Evolutionary conservation across 352 stramenopile species (phyloP).

Genomic region (Globisporangium heterothallicum): DNA sequence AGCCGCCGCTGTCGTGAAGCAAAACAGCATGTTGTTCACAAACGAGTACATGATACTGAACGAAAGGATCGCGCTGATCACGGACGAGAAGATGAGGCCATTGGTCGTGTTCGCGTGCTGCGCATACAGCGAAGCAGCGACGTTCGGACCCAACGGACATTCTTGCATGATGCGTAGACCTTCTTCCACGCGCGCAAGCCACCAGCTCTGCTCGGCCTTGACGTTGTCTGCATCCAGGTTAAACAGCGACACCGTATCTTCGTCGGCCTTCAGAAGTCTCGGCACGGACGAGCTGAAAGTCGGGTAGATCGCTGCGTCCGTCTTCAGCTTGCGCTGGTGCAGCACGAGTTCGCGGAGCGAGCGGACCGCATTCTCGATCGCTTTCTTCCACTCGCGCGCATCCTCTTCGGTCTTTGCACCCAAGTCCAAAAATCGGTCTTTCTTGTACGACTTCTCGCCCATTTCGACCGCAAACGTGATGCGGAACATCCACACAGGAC

Average conservation of each 20-base stretch:
- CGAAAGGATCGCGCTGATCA: constrained; percentile 58
- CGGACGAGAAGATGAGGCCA: constrained; percentile 58
- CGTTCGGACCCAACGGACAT: constrained; percentile 73
- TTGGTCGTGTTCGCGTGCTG: constrained; percentile 79
- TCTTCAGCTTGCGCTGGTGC: constrained; percentile 73
- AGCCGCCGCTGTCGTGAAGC: constrained; percentile 58
- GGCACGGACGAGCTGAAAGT: constrained; percentile 49
- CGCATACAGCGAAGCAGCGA: constrained; percentile 72
- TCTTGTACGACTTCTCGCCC: constrained; percentile 83
- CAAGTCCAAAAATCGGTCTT: constrained; percentile 83
- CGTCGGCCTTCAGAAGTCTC: constrained; percentile 66
- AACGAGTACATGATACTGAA: constrained; percentile 88
- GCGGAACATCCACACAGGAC: constrained; percentile 86
- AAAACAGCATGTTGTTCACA: constrained; percentile 75
- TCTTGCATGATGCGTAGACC: constrained; percentile 84
- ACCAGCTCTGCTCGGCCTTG: constrained; percentile 82
- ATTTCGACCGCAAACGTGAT: constrained; percentile 80
- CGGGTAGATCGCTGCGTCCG: constrained; percentile 69
- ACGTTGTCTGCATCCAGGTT: constrained; percentile 83
- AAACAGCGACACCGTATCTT: constrained; percentile 82
- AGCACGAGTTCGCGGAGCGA: constrained; percentile 66
- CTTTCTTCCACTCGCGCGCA: constrained; percentile 76
- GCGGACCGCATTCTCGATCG: constrained; percentile 73
- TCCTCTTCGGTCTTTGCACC: constrained; percentile 82
- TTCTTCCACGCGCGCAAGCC: constrained; percentile 76